A percentile compares a stretch with the other conserved stretches of the same genome.
Evolutionary conservation across 2,329 filamentous ascomycete genomes (phyloP).

Genomic region (Epichloe aotearoae): DNA sequence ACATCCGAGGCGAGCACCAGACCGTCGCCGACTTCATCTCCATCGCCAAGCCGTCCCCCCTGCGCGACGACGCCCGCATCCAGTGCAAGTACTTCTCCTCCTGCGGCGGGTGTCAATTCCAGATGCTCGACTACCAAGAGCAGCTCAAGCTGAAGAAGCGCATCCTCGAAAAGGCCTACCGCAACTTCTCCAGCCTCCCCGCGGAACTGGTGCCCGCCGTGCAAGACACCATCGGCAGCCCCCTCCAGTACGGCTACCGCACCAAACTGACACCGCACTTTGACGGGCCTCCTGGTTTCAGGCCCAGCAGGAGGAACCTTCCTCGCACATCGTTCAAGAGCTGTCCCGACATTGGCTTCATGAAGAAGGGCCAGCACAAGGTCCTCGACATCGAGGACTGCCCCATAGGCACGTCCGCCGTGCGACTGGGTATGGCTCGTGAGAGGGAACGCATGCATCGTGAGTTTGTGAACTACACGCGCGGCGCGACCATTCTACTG

Average conservation of each 20-base stretch:
- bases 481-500: conserved; percentile 77
- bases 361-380: conserved; percentile 63
- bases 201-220: conserved; percentile 63
- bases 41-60: conserved; percentile 57
- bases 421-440: conserved; percentile 63
- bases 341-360: conserved; percentile 79
- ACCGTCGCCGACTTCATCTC: conserved; percentile 72
- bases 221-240: conserved; percentile 76
- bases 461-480: conserved; percentile 59
- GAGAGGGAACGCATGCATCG: conserved; percentile 67
- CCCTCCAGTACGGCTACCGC: conserved; percentile 82
- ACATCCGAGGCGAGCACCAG: conserved; percentile 52
- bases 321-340: conserved; percentile 35
- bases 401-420: conserved; percentile 80
- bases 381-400: conserved; percentile 96
- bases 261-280: conserved; percentile 98
- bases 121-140: conserved; percentile 83
- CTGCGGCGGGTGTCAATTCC: conserved; percentile 91
- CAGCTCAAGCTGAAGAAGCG: conserved; percentile 75
- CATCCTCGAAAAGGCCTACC: conserved; percentile 83
- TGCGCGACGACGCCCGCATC: conserved; percentile 65
- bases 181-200: conserved; percentile 76
- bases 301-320: conserved; percentile 35
- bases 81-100: conserved; percentile 75
- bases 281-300: conserved; percentile 57